These are phyloP conservation scores for Colletotrichum liaoningense DNA, from an alignment of 2,329 filamentous ascomycete species.

Conservation along the genomic window DNA sequence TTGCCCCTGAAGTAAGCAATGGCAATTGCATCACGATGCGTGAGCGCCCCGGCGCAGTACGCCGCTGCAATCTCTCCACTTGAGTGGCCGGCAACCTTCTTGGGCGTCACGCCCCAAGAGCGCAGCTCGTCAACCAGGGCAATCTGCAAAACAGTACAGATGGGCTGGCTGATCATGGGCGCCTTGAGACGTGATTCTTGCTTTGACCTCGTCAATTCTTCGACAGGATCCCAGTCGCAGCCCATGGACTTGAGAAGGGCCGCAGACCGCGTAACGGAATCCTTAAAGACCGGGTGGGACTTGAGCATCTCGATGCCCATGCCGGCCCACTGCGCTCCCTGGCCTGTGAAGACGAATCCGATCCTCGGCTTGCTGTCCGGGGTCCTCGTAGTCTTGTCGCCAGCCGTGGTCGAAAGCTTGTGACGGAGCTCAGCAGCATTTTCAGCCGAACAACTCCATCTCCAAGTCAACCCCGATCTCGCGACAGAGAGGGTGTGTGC, in stretches of 20 bases:
- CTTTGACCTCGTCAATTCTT: not conserved
- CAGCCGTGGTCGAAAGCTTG: not conserved
- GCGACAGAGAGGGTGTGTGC: not conserved
- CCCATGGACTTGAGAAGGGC: constrained; percentile 24
- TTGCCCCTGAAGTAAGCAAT: constrained; percentile 16
- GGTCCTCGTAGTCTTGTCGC: not conserved
- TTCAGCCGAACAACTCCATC: not conserved
- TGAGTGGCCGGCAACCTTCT: constrained; percentile 50
- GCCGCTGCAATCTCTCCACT: constrained; percentile 54
- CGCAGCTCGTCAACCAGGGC: constrained; percentile 49
- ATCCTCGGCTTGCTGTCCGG: not conserved
- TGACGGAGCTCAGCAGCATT: not conserved
- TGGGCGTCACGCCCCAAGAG: constrained; percentile 44
- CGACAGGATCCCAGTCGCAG: constrained; percentile 7
- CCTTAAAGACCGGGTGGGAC: constrained; percentile 2
- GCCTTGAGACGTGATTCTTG: not conserved
- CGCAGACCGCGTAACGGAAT: constrained; percentile 39
- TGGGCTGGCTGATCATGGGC: constrained; percentile 44
- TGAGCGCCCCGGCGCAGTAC: constrained; percentile 38
- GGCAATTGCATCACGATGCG: not conserved
- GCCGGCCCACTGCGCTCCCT: constrained; percentile 36
- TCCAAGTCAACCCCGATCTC: not conserved
- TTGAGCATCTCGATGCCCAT: constrained; percentile 35
- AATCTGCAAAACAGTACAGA: constrained; percentile 51
- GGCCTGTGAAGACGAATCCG: constrained; percentile 38